Evolutionary conservation across 1,284 basidiomycete genomes (phyloP), one percentile per base, ranked within the genome.

Genomic region (Termitomyces sp.): DNA sequence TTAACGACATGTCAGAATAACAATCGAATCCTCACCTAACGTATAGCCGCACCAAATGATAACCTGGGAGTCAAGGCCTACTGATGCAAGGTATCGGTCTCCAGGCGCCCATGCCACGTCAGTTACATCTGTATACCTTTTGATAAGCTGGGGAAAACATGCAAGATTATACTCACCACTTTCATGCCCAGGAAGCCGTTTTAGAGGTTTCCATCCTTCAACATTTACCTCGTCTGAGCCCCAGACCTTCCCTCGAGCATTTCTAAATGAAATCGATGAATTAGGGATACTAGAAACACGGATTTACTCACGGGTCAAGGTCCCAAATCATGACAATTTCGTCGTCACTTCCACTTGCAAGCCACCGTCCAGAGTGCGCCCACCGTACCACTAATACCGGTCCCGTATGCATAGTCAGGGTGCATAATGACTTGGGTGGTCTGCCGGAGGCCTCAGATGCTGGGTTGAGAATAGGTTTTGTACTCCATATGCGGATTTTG

Each of bases 401-500:
- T 0, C 96, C 96, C 0, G 91, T 93, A 66, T 99, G 97, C 79
- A 94, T 91, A 0, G 89, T 84, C 50, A 99, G 80, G 0, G 95
- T 97, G 62, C 89, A 94, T 19, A 99, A 75, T 16, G 91, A 83
- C 66, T 93, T 93, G 37, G 91, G 91, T 28, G 91, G 88, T 46
- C 79, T 80, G 35, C 86, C 84, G 13, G 86, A 84, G n/a, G 74
- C 70, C 58, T 94, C 91, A 0, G 84, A 81, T 14, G 81, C 77
- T 19, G 78, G 70, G 55, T 87, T 85, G 31, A 98, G 75, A 60
- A 99, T 96, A 1, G 95, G 93, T 54, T 89, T 86, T 0, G 96
- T 98, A 57, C 89, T 90, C 97, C 97, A 99, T 69, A 99, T 93
- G 57, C 94, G 88, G 59, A 99, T 86, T 76, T 97, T 97, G 45